Base-by-base conservation (phyloP, 169 alveolate species). In the Theileria orientalis region DNA sequence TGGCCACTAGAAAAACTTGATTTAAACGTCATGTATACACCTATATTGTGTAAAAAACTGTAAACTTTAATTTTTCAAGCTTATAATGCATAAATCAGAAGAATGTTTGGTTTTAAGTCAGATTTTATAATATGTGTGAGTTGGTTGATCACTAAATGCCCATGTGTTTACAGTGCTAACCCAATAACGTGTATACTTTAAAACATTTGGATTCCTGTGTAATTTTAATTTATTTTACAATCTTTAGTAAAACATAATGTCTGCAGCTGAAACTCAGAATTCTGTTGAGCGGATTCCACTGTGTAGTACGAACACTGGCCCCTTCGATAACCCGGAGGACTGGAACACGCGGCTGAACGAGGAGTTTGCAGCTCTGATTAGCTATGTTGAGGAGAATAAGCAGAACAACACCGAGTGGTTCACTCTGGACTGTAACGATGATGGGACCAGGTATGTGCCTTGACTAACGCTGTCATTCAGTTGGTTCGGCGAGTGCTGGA, bases 401-500 rank as follows among this genome's bases (percentile, higher is more conserved):
- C 91, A 90, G 56, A 94, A 92, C 60, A 98, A 95, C 85, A 93
- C 93, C 61, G 99, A 97, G 74, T 97, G 99, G 99, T 95, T 97
- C 59, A 83, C 83, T 46, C 84, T 97, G 14, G 98, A 95, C 75
- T 92, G 98, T 29, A 91, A 94, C 83, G 93, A 90, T 60, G 90
- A 94, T 62, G 97, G 98, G 3, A 94, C 96, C 6, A 90, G 91
- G 96, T 93, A 64, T 16, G 88, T 14, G 14, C 25, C 23, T 0
- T 32, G 29, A 8, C 11, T 7, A 25, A 16, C 23, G 23, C 7
- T 56, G 29, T 23, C 29, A n/a, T 62, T n/a, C 71, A 94, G 95
- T 72, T 97, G 99, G 98, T 90, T 77, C 69, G 99, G 99, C 14
- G 92, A 88, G 71, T 97, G 99, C 76, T 97, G 99, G 99, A 94